Evolutionary conservation across 208 protist species (phyloP), one percentile per base, ranked within the genome.

Genomic region (Crithidia thermophila): DNA sequence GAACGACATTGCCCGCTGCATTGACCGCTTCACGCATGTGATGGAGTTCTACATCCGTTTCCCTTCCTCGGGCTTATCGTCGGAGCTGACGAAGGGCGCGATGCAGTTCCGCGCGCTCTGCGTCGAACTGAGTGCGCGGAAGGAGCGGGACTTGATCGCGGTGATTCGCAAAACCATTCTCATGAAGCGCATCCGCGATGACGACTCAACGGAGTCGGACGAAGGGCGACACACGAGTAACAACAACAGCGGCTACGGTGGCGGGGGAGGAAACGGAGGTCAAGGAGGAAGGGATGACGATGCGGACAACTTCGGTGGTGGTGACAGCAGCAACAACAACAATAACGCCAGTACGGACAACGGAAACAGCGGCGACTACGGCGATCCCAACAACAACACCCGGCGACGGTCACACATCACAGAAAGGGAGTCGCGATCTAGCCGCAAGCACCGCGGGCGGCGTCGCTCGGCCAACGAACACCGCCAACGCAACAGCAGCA

Each of bases 21-120:
- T 90, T 13, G 79, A 86, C 11, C 73, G 77, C 33, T 87, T 93
- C 59, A 69, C 77, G 14, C 72, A 82, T 55, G 60, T 88, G 0
- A 61, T 89, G 30, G 67, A 63, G 25, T 85, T 85, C 49, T 93
- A 90, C 56, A 45, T 90, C 8, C 71, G 52, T 39, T 59, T 81
- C 33, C 81, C 83, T 0, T 80, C 76, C 20, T 80, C 79, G 0
- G 71, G 70, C 21, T 69, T 87, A 9, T 84, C 73, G 37, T 78
- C 75, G 33, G 82, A 89, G 57, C 50, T 93, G 30, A 86, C 79
- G n/a, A 81, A 80, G 30, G 72, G 77, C 39, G 74, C 80, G 0
- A 81, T 84, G 81, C 73, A 93, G 72, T 78, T 93, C n/a, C 78
- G 77, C 4, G 57, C 52, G 30, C 50, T 93, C n/a, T 79, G 82